Evolutionary conservation across 2,329 filamentous ascomycete species (phyloP).

Genomic region (Colletotrichum musae): DNA sequence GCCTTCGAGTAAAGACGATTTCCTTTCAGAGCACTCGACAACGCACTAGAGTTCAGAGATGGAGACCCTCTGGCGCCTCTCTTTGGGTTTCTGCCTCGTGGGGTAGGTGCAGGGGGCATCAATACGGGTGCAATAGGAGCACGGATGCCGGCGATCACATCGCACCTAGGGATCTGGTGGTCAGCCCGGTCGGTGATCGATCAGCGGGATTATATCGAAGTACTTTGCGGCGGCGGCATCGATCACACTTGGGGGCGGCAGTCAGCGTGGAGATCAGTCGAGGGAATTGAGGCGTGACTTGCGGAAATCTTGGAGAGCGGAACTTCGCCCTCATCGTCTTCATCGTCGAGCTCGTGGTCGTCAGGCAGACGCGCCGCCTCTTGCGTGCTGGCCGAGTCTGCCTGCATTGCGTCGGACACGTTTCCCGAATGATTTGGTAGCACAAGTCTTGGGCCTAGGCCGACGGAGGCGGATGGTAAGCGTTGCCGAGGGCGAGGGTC

Average conservation of each 20-base stretch:
- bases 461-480: not conserved
- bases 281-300: not conserved
- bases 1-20: not conserved
- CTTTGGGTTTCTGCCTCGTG: slow-evolving; percentile 15
- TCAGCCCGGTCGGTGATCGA: not conserved
- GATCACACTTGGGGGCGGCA: slow-evolving; percentile 20
- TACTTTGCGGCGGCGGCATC: slow-evolving; percentile 36
- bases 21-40: not conserved
- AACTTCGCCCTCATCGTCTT: not conserved
- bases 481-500: not conserved
- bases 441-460: not conserved
- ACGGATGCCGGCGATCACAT: slow-evolving; percentile 30
- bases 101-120: slow-evolving; percentile 26
- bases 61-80: slow-evolving; percentile 27
- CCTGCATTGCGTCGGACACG: not conserved
- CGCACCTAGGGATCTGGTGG: slow-evolving; percentile 12
- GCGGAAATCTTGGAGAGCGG: slow-evolving; percentile 14
- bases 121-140: slow-evolving; percentile 24
- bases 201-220: no score
- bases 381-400: not conserved
- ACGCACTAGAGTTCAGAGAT: slow-evolving; percentile 33
- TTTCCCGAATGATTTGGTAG: not conserved
- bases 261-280: not conserved
- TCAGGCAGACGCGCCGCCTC: not conserved
- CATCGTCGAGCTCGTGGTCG: not conserved